Conservation (phyloP, 2,329 filamentous ascomycete genomes). For the Colletotrichum sojae region DNA sequence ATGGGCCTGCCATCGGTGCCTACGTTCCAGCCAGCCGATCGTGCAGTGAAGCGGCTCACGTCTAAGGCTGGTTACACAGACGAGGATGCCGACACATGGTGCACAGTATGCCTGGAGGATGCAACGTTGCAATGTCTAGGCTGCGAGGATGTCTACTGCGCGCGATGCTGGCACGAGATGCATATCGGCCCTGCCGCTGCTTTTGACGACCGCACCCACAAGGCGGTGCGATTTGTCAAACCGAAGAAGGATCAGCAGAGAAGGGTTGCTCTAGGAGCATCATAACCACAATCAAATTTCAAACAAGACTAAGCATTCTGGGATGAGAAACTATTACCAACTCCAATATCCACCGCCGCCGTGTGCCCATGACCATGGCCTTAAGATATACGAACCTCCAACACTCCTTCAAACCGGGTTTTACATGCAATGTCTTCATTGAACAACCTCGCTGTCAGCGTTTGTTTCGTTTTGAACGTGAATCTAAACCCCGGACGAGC, state of each 20-base stretch:
- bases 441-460: constrained; percentile 9
- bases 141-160: constrained; percentile 84
- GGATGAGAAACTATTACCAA: constrained; percentile 10
- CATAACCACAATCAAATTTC: constrained; percentile 23
- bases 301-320: constrained; percentile 28
- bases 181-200: constrained; percentile 79
- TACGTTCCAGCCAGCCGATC: constrained; percentile 62
- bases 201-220: constrained; percentile 79
- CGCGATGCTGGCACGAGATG: constrained; percentile 85
- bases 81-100: constrained; percentile 83
- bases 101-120: constrained; percentile 85
- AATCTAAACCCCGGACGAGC: constrained; percentile 26
- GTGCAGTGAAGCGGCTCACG: constrained; percentile 54
- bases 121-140: constrained; percentile 80
- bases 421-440: constrained; percentile 11
- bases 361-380: constrained; percentile 20
- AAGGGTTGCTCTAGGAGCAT: constrained; percentile 56
- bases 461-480: background rate
- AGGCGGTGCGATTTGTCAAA: constrained; percentile 72
- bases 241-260: constrained; percentile 50
- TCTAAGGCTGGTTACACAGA: constrained; percentile 69
- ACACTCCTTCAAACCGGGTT: constrained; percentile 5
- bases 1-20: constrained; percentile 64
- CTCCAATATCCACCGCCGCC: constrained; percentile 3
- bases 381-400: constrained; percentile 10